phyloP scores from a whole-genome alignment of 495 filamentous ascomycete genomes.

The Pyronema omphalodes region DNA sequence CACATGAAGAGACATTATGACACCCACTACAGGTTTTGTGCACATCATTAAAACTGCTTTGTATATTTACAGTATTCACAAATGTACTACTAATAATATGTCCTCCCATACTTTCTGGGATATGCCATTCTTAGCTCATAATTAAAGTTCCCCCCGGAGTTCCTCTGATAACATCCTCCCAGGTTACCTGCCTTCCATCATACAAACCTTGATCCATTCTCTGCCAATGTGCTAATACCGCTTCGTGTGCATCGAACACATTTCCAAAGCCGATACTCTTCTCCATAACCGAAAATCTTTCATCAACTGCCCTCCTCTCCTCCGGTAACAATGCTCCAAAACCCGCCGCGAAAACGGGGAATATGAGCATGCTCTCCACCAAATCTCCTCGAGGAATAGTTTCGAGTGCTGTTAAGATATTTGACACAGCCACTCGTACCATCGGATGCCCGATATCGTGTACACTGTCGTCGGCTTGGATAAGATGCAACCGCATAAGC shows the following conservation, averaged over 20 bases:
- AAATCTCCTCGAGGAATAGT: constrained; percentile 2
- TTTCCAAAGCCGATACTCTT: constrained; percentile 7
- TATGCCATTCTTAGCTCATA: background rate
- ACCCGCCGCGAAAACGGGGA: constrained; percentile 6
- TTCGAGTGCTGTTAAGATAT: constrained; percentile 2
- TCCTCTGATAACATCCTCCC: background rate
- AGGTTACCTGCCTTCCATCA: background rate
- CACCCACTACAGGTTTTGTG: too few species aligned
- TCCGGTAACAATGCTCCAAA: background rate
- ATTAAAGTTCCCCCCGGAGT: background rate
- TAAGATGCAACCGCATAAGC: constrained; percentile 4
- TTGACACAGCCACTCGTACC: background rate
- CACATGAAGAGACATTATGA: too few species aligned
- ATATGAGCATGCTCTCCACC: constrained; percentile 6
- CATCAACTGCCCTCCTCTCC: background rate
- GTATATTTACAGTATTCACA: too few species aligned
- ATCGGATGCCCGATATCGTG: background rate
- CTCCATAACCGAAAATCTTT: constrained; percentile 4
- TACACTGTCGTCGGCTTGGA: background rate
- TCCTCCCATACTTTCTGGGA: too few species aligned
- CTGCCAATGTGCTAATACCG: background rate
- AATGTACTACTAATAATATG: too few species aligned
- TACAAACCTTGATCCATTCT: background rate
- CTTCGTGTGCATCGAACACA: constrained; percentile 6
- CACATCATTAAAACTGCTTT: too few species aligned